Evolutionary conservation across 202 grass and related monocot genomes (phyloP).

Genomic region (Carex sylvatica): DNA sequence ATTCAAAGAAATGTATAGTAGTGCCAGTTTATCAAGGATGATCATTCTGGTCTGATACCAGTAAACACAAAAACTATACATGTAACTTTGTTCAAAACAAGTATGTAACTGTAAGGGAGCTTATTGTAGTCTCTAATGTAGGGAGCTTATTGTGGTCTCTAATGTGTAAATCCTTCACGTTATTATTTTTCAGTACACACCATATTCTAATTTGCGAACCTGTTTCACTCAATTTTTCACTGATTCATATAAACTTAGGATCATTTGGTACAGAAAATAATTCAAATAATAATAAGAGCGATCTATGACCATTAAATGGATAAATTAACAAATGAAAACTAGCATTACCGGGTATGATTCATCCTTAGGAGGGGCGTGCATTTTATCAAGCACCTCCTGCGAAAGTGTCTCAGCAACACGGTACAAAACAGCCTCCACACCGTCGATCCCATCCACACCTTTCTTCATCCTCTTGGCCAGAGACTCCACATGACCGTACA

Average conservation of each 20-base stretch:
- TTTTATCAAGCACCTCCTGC: constrained; percentile 72
- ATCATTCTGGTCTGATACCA: background rate
- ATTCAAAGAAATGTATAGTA: background rate
- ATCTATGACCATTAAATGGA: background rate
- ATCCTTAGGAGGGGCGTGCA: constrained; percentile 75
- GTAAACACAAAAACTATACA: background rate
- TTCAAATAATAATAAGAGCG: background rate
- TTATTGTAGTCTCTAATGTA: background rate
- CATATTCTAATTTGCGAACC: background rate
- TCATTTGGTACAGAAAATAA: background rate
- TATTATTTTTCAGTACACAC: background rate
- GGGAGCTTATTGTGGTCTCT: background rate
- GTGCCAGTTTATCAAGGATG: background rate
- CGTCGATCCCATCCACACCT: constrained; percentile 61
- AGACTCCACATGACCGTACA: constrained; percentile 90
- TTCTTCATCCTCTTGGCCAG: constrained; percentile 62
- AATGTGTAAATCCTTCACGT: background rate
- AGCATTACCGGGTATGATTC: constrained; percentile 49
- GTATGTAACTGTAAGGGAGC: background rate
- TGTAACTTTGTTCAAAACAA: background rate
- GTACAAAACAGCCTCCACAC: constrained; percentile 62
- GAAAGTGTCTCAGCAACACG: constrained; percentile 80
- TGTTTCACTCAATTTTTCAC: constrained; percentile 1
- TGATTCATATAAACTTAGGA: background rate
- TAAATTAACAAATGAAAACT: background rate